Evolutionary conservation across 768 basidiomycete species (phyloP), one percentile per base, ranked within the genome.

Genomic region (Inosperma sp.): DNA sequence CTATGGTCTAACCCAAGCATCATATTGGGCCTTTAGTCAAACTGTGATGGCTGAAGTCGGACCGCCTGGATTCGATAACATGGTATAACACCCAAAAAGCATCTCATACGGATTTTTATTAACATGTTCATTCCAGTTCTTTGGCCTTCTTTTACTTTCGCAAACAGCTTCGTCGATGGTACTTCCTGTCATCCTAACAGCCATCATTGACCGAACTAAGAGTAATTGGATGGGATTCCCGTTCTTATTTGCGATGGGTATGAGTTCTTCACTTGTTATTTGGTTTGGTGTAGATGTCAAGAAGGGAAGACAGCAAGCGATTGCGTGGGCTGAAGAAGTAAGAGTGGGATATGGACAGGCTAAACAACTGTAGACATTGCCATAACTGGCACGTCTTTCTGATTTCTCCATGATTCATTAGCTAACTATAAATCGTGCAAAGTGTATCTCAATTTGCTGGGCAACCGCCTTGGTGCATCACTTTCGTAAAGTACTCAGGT

Each of bases 31-130:
- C 1, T 89, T 86, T 62, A 81, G 86, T 3, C 84, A 88, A 62
- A 89, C 86, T 0, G 86, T 88, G 84, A 89, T 90, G 87, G 86
- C 86, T 0, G 91, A 93, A 65, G 77, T 93, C 9, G 82, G 84
- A 9, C 90, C 90, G 12, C 86, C 87, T 1, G 91, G 90, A 1
- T 93, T 88, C 61, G 89, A 93, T 57, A 88, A 89, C 63, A 90
- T 77, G 76, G 74, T 69, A 49, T 45, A 22, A 19, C 44, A n/a
- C n/a, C 3, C 30, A 6, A 25, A 17, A 1, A 33, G 49, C n/a
- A n/a, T n/a, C 29, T 48, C 12, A 19, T 39, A 39, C 10, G 41
- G n/a, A n/a, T n/a, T 49, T 37, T 30, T 16, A 35, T 42, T 21
- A 22, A 9, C 1, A 43, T 29, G 17, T 19, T 35, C 29, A n/a